phyloP scores from a whole-genome alignment of 148 eudicot genomes.

The Chenopodium suecicum region DNA sequence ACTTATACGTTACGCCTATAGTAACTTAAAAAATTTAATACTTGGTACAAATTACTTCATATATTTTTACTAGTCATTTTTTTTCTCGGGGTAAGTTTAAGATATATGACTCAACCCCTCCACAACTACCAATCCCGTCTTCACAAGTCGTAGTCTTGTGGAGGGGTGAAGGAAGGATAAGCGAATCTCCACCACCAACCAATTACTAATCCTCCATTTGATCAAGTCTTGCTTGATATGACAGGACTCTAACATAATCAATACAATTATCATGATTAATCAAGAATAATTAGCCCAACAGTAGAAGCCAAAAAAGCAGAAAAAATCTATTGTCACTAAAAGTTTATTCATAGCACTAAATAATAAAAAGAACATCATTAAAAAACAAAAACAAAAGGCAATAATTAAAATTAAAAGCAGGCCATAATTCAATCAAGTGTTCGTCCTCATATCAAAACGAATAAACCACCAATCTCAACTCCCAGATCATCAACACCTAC shows the following conservation, averaged over 20 bases:
- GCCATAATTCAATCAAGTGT: neutral
- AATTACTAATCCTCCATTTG: too few relatives aligned
- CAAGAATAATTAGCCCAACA: neutral
- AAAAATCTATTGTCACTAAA: neutral
- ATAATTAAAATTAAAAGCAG: neutral
- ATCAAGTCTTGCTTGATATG: neutral
- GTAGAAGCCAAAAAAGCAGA: slow-evolving; percentile 16
- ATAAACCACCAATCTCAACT: neutral
- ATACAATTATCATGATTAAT: neutral
- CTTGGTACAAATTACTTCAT: too few relatives aligned
- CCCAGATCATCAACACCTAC: neutral
- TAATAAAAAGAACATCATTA: neutral
- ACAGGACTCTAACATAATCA: neutral
- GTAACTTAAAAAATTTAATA: neutral
- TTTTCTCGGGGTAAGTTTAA: too few relatives aligned
- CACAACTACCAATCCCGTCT: too few relatives aligned
- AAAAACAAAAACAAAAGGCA: neutral
- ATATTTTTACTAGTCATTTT: too few relatives aligned
- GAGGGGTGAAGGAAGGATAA: too few relatives aligned
- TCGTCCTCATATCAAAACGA: slow-evolving; percentile 3
- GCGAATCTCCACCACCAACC: too few relatives aligned
- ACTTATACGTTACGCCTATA: neutral
- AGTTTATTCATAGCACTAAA: neutral
- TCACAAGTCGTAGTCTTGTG: too few relatives aligned
- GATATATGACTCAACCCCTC: too few relatives aligned